phyloP scores from a whole-genome alignment of 2,329 filamentous ascomycete genomes.

The Cercospora janseana region DNA sequence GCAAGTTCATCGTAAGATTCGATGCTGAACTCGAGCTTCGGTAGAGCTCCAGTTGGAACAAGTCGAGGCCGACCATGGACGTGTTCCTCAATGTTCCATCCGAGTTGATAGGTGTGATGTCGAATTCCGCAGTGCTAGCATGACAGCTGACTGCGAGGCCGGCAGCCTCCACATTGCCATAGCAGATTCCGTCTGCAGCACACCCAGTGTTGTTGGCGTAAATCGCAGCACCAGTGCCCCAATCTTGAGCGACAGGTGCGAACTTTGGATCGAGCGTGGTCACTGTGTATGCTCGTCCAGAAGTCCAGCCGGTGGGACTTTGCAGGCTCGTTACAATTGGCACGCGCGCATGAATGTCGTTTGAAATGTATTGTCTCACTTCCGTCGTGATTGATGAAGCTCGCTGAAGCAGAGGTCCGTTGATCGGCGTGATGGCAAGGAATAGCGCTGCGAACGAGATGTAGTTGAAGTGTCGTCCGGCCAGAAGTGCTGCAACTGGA shows the following conservation, averaged over 20 bases:
- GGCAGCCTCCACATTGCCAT: constrained; percentile 16
- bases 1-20: constrained; percentile 18
- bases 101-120: constrained; percentile 4
- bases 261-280: constrained; percentile 15
- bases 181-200: constrained; percentile 17
- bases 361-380: constrained; percentile 11
- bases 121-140: constrained; percentile 16
- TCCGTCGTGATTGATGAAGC: constrained; percentile 19
- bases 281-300: constrained; percentile 19
- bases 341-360: constrained; percentile 9
- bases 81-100: constrained; percentile 10
- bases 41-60: constrained; percentile 14
- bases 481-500: constrained; percentile 17
- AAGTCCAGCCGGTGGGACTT: constrained; percentile 17
- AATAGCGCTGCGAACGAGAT: constrained; percentile 23
- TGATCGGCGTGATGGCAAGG: constrained; percentile 20
- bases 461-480: constrained; percentile 20
- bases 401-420: constrained; percentile 21
- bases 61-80: constrained; percentile 17
- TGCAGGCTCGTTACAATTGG: constrained; percentile 14
- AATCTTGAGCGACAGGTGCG: constrained; percentile 17
- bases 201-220: constrained; percentile 15
- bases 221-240: constrained; percentile 14
- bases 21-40: constrained; percentile 15
- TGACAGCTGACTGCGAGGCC: constrained; percentile 21